Conservation (phyloP, 2,329 filamentous ascomycete genomes). For the Ceratocystiopsis brevicomis region DNA sequence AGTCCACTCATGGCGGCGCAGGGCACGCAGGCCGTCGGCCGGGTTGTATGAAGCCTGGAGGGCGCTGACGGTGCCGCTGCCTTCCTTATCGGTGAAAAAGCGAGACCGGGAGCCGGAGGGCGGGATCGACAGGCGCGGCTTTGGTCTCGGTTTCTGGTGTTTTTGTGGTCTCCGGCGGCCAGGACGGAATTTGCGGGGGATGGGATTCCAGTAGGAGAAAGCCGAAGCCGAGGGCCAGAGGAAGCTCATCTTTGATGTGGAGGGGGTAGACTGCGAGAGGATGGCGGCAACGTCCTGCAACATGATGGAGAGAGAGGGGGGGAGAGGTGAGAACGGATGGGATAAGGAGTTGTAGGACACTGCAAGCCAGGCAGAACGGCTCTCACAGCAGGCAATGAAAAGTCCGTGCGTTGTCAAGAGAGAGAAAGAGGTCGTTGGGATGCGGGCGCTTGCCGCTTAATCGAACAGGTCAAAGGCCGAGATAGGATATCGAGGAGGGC, state of each 20-base stretch:
- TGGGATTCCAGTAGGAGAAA: slow-evolving; percentile 15
- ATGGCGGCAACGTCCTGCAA: slow-evolving; percentile 10
- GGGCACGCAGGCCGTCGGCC: slow-evolving; percentile 52
- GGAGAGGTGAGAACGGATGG: not conserved
- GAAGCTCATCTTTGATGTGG: slow-evolving; percentile 14
- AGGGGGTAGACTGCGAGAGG: slow-evolving; percentile 12
- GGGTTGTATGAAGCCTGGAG: slow-evolving; percentile 72
- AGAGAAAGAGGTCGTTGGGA: no score
- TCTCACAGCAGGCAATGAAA: no score
- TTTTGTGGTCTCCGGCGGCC: slow-evolving; percentile 5
- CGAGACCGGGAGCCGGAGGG: slow-evolving; percentile 8
- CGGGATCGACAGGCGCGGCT: slow-evolving; percentile 4
- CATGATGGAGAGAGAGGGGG: slow-evolving; percentile 6
- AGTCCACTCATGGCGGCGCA: slow-evolving; percentile 64
- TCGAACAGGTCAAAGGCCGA: no score
- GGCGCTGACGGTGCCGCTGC: slow-evolving; percentile 43
- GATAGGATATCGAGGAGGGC: not conserved
- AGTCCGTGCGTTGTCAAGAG: no score
- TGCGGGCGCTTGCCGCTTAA: no score
- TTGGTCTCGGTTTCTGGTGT: not conserved
- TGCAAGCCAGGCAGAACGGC: not conserved
- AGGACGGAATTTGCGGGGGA: slow-evolving; percentile 15
- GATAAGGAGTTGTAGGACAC: not conserved
- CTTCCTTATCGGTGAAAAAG: not conserved
- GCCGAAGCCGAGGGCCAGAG: slow-evolving; percentile 12